Evolutionary conservation across 495 filamentous ascomycete genomes (phyloP).

Genomic region (Podospora fimiseda): DNA sequence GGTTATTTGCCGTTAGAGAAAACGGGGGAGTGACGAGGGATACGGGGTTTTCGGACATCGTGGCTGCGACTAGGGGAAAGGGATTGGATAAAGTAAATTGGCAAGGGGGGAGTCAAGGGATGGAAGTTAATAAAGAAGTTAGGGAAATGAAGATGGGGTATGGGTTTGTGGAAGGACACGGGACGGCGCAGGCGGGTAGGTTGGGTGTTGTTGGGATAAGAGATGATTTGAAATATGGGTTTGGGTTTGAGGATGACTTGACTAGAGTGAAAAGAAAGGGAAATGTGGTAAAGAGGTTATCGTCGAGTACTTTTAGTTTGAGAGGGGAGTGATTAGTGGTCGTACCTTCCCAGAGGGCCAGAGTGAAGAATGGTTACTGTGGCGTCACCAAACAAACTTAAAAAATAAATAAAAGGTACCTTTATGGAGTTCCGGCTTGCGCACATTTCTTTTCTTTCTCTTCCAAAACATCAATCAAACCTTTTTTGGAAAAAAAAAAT

Average conservation of each 20-base stretch:
- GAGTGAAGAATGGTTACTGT: too few relatives aligned
- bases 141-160: slow-evolving; percentile 27
- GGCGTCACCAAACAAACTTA: too few relatives aligned
- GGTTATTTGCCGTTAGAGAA: slow-evolving; percentile 24
- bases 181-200: background rate
- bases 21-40: slow-evolving; percentile 29
- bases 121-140: slow-evolving; percentile 10
- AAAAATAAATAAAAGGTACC: too few relatives aligned
- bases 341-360: too few relatives aligned
- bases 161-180: slow-evolving; percentile 21
- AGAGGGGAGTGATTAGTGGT: too few relatives aligned
- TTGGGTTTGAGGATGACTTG: slow-evolving; percentile 33
- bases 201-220: slow-evolving; percentile 6
- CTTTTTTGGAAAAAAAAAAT: too few relatives aligned
- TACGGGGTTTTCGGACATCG: slow-evolving; percentile 32
- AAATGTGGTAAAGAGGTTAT: background rate
- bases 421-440: too few relatives aligned
- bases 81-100: slow-evolving; percentile 26
- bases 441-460: too few relatives aligned
- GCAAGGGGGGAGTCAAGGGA: slow-evolving; percentile 11
- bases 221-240: slow-evolving; percentile 25
- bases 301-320: too few relatives aligned
- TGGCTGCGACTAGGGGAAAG: slow-evolving; percentile 33
- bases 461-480: too few relatives aligned
- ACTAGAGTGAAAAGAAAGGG: slow-evolving; percentile 14